These are phyloP conservation scores for Dalbergia cultrata DNA, from an alignment of 306 rosid genomes.

Conservation along the genomic window DNA sequence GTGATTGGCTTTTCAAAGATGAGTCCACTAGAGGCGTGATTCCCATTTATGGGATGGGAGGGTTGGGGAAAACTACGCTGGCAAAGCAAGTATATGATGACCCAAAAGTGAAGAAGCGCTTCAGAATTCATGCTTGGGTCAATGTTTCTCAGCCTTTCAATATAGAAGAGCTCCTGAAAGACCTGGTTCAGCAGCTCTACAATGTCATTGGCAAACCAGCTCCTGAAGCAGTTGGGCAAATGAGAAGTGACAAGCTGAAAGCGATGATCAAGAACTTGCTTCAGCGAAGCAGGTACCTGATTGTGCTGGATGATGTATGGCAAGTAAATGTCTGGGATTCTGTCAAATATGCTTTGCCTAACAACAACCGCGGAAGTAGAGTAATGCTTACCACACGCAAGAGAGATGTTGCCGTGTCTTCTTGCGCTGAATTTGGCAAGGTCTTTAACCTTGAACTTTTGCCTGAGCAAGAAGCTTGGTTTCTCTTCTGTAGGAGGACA, in stretches of 20 bases:
- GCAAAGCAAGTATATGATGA: constrained; percentile 67
- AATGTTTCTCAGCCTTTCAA: constrained; percentile 50
- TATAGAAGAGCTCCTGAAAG: constrained; percentile 53
- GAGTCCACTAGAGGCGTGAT: constrained; percentile 52
- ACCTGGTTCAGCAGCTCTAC: constrained; percentile 56
- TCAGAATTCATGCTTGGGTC: constrained; percentile 66
- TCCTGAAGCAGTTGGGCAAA: constrained; percentile 51
- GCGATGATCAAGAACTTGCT: constrained; percentile 54
- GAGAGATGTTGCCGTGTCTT: constrained; percentile 54
- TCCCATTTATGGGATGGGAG: constrained; percentile 70
- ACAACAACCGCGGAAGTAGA: constrained; percentile 55
- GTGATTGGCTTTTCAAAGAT: constrained; percentile 54
- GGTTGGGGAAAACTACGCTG: constrained; percentile 64
- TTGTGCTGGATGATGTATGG: constrained; percentile 69
- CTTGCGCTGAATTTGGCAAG: constrained; percentile 50
- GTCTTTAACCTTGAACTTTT: constrained; percentile 53
- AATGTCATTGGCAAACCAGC: constrained; percentile 59
- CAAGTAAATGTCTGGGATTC: constrained; percentile 56
- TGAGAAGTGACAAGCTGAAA: constrained; percentile 51
- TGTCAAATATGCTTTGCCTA: constrained; percentile 56
- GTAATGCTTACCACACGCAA: constrained; percentile 63
- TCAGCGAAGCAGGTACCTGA: constrained; percentile 56
- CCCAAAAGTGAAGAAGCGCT: constrained; percentile 57
- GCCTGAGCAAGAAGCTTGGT: constrained; percentile 56
- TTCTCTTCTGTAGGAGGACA: constrained; percentile 61